These are phyloP conservation scores for Talinum fruticosum DNA, from an alignment of 148 eudicot genomes.

Conservation along the genomic window DNA sequence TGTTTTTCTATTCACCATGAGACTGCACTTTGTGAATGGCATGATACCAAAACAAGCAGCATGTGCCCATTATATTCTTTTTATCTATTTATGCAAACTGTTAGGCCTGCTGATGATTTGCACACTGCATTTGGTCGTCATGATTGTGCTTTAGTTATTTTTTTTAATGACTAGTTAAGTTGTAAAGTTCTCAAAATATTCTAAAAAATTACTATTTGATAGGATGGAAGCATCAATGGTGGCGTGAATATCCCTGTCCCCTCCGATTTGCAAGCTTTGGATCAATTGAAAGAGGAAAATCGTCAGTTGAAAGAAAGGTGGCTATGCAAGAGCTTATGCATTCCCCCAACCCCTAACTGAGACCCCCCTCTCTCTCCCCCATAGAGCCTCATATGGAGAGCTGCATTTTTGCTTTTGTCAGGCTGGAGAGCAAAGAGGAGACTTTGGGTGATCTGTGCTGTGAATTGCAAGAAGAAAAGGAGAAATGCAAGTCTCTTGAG, in stretches of 20 bases:
- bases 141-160: too few species aligned
- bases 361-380: too few species aligned
- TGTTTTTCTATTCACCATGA: too few species aligned
- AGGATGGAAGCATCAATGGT: conserved; percentile 35
- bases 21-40: too few species aligned
- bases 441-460: conserved; percentile 28
- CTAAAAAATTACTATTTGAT: conserved; percentile 17
- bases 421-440: conserved; percentile 42
- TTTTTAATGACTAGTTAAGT: too few species aligned
- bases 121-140: background rate
- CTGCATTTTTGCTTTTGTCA: conserved; percentile 22
- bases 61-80: too few species aligned
- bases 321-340: background rate
- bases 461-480: conserved; percentile 50
- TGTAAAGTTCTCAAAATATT: background rate
- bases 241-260: conserved; percentile 22
- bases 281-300: conserved; percentile 39
- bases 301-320: conserved; percentile 53
- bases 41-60: too few species aligned
- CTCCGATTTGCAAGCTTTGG: conserved; percentile 11
- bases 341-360: background rate
- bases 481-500: conserved; percentile 43
- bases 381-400: background rate
- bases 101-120: background rate
- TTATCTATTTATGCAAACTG: background rate